Base-by-base conservation (phyloP, 2,329 filamentous ascomycete genomes). In the Ascochyta lentis region DNA sequence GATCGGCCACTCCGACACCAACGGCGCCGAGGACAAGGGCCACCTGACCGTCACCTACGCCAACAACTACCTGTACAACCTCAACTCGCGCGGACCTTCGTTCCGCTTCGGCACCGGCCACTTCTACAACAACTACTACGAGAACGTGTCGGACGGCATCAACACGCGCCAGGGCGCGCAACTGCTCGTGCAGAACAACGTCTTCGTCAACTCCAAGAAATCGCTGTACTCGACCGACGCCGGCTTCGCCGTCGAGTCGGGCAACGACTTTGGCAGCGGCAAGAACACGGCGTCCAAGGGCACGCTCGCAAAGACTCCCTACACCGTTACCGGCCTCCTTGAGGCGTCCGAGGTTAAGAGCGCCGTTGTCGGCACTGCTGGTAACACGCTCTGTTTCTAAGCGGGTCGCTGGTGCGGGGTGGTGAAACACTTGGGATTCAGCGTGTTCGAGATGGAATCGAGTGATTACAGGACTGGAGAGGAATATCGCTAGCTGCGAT, bases 21-120 rank as follows among this genome's bases (percentile, higher is more conserved):
- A 87, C 77, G 75, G 60, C 31, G 75, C 67, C 45, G 82, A 87
- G 63, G 87, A 90, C 76, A 83, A 69, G 7, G 86, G 86, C 61
- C 79, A 86, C 68, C 79, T 89, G 41, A 83, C 78, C 68, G 78
- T 90, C 50, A 89, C 87, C 52, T 88, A 87, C 71, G 81, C 82
- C 76, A 84, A 88, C 80, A 89, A 89, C 82, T 79, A 84, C 79
- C 89, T 81, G 80, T 67, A 70, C 62, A 87, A 89, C 78, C 74
- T 88, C 70, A 86, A 87, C 80, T 86, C 83, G 7, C 86, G 87
- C 51, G 78, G 76, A 0, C 87, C 88, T 4, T 84, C 82, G 3
- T 70, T 89, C 71, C 86, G 87, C 63, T 90, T 89, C 77, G 87
- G 87, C 26, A 88, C 84, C 38, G 85, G 78, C 10, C 87, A 90